phyloP scores from a whole-genome alignment of 495 filamentous ascomycete species.

The Hyphodiscus hymeniophilus region DNA sequence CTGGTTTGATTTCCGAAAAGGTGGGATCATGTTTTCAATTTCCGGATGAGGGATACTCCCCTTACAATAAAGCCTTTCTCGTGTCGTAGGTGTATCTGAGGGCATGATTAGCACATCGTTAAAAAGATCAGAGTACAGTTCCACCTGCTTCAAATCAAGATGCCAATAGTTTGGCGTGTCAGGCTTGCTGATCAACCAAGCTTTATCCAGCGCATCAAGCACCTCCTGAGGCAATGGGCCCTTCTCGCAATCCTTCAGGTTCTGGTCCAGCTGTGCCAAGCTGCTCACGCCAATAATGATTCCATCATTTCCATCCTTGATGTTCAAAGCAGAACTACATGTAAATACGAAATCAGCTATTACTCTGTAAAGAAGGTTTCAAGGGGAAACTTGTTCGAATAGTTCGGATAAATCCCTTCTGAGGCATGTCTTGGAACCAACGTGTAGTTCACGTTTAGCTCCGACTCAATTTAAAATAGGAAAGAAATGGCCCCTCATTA shows the following conservation, averaged over 20 bases:
- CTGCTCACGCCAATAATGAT: constrained; percentile 75
- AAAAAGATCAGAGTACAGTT: not conserved
- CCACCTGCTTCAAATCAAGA: constrained; percentile 56
- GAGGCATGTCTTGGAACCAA: too few species aligned
- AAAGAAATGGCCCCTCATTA: too few species aligned
- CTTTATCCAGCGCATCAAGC: constrained; percentile 69
- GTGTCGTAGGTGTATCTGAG: constrained; percentile 49
- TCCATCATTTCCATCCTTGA: constrained; percentile 70
- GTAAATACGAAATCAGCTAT: too few species aligned
- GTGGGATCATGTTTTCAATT: too few species aligned
- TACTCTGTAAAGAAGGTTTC: too few species aligned
- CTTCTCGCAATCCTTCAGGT: constrained; percentile 73
- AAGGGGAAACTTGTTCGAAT: too few species aligned
- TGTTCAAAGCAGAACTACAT: constrained; percentile 65
- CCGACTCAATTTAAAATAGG: too few species aligned
- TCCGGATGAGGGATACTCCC: not conserved
- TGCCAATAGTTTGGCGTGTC: constrained; percentile 73
- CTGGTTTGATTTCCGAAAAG: too few species aligned
- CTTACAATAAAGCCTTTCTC: constrained; percentile 50
- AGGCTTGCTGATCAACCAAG: constrained; percentile 58
- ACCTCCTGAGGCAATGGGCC: constrained; percentile 83
- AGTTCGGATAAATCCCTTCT: too few species aligned
- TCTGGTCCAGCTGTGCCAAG: constrained; percentile 63
- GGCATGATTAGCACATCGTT: not conserved
- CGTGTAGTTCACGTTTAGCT: too few species aligned